These are phyloP conservation scores for Eucalyptus erythrocorys DNA, from an alignment of 345 rosid species.

Conservation along the genomic window DNA sequence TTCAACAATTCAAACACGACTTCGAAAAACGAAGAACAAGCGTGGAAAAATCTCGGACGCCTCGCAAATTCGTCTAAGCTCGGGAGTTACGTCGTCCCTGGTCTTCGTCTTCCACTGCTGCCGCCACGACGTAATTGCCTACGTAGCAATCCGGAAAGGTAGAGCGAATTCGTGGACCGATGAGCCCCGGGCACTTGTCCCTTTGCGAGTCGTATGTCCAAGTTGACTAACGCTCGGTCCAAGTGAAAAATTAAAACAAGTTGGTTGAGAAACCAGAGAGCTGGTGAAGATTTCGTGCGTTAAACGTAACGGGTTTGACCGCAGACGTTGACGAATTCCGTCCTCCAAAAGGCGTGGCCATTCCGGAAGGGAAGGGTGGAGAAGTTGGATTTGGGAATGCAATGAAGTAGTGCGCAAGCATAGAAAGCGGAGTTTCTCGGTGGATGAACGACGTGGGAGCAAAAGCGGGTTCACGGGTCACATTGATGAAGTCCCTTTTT, in stretches of 20 bases:
- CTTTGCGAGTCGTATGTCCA: background rate
- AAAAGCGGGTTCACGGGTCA: background rate
- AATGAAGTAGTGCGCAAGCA: background rate
- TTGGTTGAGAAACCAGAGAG: background rate
- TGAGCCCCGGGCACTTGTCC: background rate
- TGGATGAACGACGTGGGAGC: background rate
- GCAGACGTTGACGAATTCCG: background rate
- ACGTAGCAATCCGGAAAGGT: background rate
- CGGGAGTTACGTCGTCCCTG: background rate
- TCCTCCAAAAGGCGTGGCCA: background rate
- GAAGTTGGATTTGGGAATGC: background rate
- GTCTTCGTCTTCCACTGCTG: background rate
- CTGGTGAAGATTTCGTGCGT: background rate
- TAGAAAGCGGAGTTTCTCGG: background rate
- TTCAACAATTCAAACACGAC: background rate
- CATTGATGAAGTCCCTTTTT: background rate
- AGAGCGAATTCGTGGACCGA: background rate
- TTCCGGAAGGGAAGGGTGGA: background rate
- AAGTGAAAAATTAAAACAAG: background rate
- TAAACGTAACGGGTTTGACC: background rate
- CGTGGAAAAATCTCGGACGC: background rate
- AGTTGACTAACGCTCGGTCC: background rate
- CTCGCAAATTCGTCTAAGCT: background rate
- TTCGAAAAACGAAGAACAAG: background rate
- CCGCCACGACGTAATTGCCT: background rate